Base-by-base conservation (phyloP, 1,139 yeast species). In the Zygoascus meyerae region DNA sequence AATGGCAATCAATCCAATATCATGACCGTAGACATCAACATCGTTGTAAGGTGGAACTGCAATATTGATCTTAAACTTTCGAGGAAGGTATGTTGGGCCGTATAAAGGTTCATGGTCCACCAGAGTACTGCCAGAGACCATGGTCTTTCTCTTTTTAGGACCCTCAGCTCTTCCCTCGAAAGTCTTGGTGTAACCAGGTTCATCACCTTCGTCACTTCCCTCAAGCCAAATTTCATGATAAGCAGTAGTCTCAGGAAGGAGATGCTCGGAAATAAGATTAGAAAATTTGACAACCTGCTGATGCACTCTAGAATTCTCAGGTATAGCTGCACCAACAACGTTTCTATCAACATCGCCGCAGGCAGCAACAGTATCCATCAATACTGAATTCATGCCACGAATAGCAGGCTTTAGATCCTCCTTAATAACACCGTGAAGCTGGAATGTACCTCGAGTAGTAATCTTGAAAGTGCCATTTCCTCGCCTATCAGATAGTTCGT, bases 331-430 rank as follows among this genome's bases (percentile, higher is more conserved):
- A 48, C 86, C 76, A 82, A 90, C 90, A 44, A 90, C 97, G 64
- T 90, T 90, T 77, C 97, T 85, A 70, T 87, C 86, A 38, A 90
- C 97, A 71, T 92, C 98, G 73, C 98, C 98, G 75, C 97, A 90
- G 2, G 97, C 98, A 53, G 95, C 97, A 51, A 92, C 77, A 11
- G 97, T 90, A 64, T 92, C 97, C 81, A 92, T 77, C 59, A 90
- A 76, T 10, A 83, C 84, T 18, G 95, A 73, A 66, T 90, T 90
- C 83, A 92, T 89, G 44, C 94, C 95, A 71, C 95, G 83, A 56
- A 92, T 86, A 2, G 95, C 83, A 15, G 94, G 89, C 68, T 87
- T 89, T 66, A 92, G 74, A 61, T 90, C 77, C 65, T 83, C 90
- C 70, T 92, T 92, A 49, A 92, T 86, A 52, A 92, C 81, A 66